phyloP scores from a whole-genome alignment of 179 eudicot species.

The Patellifolia procumbens region DNA sequence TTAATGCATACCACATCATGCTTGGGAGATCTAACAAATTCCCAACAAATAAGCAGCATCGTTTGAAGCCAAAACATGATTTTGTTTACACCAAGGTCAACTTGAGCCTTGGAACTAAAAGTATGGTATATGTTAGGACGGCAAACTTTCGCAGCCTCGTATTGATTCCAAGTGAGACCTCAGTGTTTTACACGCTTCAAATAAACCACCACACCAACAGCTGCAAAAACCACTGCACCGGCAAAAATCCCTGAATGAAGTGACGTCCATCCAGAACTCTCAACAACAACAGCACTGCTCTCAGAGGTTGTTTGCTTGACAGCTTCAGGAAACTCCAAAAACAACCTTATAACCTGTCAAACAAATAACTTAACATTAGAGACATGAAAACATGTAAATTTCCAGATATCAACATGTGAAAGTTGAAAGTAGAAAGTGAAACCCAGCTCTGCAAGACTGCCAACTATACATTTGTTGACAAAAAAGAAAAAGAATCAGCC shows the following conservation, averaged over 20 bases:
- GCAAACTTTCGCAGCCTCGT: constrained; percentile 16
- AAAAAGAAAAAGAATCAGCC: not conserved
- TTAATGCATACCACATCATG: constrained; percentile 10
- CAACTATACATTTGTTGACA: too few species aligned
- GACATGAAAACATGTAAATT: not conserved
- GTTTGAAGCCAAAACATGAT: constrained; percentile 17
- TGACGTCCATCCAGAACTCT: constrained; percentile 44
- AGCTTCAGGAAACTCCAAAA: constrained; percentile 63
- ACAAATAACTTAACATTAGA: not conserved
- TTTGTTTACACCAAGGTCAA: constrained; percentile 20
- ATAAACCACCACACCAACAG: constrained; percentile 67
- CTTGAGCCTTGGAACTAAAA: constrained; percentile 18
- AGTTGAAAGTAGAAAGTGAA: not conserved
- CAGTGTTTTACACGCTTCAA: constrained; percentile 52
- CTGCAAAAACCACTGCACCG: constrained; percentile 61
- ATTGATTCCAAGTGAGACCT: not conserved
- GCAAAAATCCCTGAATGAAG: constrained; percentile 61
- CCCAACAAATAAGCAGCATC: constrained; percentile 3
- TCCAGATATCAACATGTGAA: not conserved
- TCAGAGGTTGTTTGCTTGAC: constrained; percentile 32
- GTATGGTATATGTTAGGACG: constrained; percentile 18
- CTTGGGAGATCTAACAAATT: constrained; percentile 6
- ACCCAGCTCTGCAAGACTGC: not conserved
- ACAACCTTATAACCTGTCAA: constrained; percentile 75
- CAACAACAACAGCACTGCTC: constrained; percentile 25